Evolutionary conservation across 2,329 filamentous ascomycete species (phyloP).

Genomic region (Paecilomyces dactylethromorphus): DNA sequence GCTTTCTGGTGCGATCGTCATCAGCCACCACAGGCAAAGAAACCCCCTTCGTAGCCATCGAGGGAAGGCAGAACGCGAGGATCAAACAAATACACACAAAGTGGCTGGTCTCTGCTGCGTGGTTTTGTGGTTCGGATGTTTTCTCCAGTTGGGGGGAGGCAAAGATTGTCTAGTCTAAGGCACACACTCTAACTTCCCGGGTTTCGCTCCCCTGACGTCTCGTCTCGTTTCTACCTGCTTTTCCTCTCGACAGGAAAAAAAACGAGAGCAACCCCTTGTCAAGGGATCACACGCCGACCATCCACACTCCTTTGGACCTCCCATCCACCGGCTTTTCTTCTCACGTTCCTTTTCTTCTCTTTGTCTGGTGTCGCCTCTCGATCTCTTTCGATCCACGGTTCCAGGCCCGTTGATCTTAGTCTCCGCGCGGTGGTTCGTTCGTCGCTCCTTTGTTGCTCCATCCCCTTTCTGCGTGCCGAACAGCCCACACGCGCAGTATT

Average conservation of each 20-base stretch:
- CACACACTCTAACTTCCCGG: background rate
- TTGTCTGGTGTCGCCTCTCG: background rate
- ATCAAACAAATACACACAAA: slow-evolving; percentile 24
- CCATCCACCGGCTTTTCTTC: background rate
- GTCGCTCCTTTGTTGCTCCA: background rate
- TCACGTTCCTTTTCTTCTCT: background rate
- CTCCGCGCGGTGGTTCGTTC: background rate
- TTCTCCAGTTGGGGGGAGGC: background rate
- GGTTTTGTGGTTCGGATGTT: background rate
- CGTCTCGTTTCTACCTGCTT: no score
- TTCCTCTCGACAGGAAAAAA: background rate
- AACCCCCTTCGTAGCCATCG: slow-evolving; percentile 10
- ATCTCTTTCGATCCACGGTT: background rate
- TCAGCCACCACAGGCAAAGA: background rate
- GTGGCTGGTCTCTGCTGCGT: background rate
- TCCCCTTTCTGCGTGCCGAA: background rate
- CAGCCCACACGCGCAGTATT: background rate
- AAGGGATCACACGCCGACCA: background rate
- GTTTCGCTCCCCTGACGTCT: background rate
- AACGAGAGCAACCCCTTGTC: background rate
- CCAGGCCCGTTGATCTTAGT: background rate
- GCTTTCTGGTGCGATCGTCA: background rate
- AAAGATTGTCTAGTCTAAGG: no score
- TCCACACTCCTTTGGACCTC: background rate
- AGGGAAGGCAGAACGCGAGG: slow-evolving; percentile 38